Evolutionary conservation across 2,329 filamentous ascomycete species (phyloP), one percentile per base, ranked within the genome.

Genomic region (Trichoderma sp.): DNA sequence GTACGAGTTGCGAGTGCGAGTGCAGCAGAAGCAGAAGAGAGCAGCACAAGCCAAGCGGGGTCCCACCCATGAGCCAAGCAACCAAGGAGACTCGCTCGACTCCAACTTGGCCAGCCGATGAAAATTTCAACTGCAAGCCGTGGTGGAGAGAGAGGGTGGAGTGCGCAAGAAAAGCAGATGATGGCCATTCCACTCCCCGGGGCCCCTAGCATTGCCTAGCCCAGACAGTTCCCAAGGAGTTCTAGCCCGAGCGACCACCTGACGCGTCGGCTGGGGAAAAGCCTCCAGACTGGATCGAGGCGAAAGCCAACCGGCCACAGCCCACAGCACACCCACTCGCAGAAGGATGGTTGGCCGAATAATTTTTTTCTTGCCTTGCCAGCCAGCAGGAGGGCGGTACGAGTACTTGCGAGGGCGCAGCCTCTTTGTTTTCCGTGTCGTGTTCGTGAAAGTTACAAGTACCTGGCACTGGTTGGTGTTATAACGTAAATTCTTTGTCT

Each of bases 241-340:
- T 47, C 71, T 62, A 53, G 65, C 43, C 71, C 32, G 34, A 64
- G 64, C 62, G 71, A 65, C 71, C 71, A 72, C 71, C 71, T 72
- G 71, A 72, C 71, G 51, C 66, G 58, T 64, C 51, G 71, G 71
- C 65, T 69, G 66, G 71, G 51, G 68, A 56, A 66, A 56, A 34
- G 63, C 63, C n/a, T 56, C 47, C n/a, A 61, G 67, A 62, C 39
- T 70, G 67, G 67, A 70, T 70, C 24, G 67, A 62, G 56, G 56
- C 67, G 34, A 53, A 62, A 70, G 66, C 66, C 66, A 69, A 34
- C 65, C 65, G 56, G 65, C 32, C 58, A 26, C 60, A 64, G 30
- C 30, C 68, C 68, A 63, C 58, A 32, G 34, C 60, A 62, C 58
- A 60, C 68, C 58, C 60, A 71, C 60, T 64, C 60, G 51, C 68